A percentile compares a stretch with the other conserved stretches of the same genome.
Evolutionary conservation across 805 yeast species (phyloP).

Genomic region (Cyberlindnera maritima): DNA sequence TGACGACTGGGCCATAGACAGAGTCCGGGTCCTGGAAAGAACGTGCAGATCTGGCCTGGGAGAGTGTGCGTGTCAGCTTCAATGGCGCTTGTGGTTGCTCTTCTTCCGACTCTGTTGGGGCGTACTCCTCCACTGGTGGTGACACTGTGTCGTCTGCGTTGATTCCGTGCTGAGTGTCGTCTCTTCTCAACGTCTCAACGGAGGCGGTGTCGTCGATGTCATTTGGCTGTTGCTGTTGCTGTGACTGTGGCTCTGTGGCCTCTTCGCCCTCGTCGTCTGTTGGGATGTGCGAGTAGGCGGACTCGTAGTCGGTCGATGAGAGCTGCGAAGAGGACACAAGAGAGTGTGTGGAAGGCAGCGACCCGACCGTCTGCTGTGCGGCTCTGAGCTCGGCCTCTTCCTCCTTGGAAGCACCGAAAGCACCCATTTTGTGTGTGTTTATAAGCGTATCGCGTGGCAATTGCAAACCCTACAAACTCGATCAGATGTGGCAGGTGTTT

Average conservation of each 20-base stretch:
- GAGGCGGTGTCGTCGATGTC: neutral
- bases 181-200: constrained; percentile 1
- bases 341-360: constrained; percentile 3
- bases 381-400: constrained; percentile 21
- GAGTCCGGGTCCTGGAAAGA: constrained; percentile 17
- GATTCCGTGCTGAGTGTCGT: neutral
- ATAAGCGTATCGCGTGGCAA: neutral
- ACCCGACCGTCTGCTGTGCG: constrained; percentile 7
- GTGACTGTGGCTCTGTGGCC: neutral
- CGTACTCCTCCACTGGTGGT: no score
- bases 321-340: constrained; percentile 4
- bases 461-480: no score
- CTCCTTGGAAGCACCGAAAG: constrained; percentile 30
- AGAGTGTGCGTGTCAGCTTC: constrained; percentile 9
- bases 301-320: constrained; percentile 25
- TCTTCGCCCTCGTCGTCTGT: constrained; percentile 5
- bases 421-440: constrained; percentile 5
- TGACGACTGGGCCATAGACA: constrained; percentile 23
- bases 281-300: constrained; percentile 21
- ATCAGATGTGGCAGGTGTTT: constrained; percentile 1
- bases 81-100: neutral
- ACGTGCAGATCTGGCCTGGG: constrained; percentile 14
- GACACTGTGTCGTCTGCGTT: neutral
- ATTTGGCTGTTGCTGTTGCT: no score
- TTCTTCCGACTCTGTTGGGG: neutral